Percentiles rank a stretch among this genome's conserved stretches.
Evolutionary conservation across 805 yeast genomes (phyloP).

Genomic region (Cyberlindnera mrakii): DNA sequence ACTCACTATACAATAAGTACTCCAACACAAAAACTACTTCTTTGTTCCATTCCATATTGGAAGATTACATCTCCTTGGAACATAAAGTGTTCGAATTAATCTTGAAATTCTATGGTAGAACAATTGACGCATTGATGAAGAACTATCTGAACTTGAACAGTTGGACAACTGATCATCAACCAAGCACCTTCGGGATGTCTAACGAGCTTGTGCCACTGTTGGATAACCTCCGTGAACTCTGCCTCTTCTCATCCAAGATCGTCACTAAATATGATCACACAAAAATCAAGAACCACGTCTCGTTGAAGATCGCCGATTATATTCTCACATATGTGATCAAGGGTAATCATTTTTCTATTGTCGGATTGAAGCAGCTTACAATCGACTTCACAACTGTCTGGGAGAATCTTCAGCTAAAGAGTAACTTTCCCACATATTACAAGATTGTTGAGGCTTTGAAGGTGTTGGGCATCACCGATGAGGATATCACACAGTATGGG

Average conservation of each 20-base stretch:
- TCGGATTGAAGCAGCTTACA: conserved; percentile 28
- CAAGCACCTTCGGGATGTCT: conserved; percentile 11
- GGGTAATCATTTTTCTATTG: conserved; percentile 28
- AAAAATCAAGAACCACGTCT: conserved; percentile 20
- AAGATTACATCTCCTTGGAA: conserved; percentile 24
- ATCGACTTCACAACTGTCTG: conserved; percentile 27
- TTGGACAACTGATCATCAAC: conserved; percentile 22
- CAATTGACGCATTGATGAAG: conserved; percentile 24
- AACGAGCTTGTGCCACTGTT: conserved; percentile 23
- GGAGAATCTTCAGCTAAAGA: conserved; percentile 20
- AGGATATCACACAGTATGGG: conserved; percentile 8
- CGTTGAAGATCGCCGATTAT: conserved; percentile 25
- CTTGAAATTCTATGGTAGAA: conserved; percentile 25
- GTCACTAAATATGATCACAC: conserved; percentile 13
- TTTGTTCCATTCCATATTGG: conserved; percentile 26
- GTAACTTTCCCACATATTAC: conserved; percentile 14
- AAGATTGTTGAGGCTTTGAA: conserved; percentile 19
- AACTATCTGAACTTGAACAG: conserved; percentile 27
- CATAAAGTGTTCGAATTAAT: conserved; percentile 26
- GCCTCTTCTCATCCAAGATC: conserved; percentile 14
- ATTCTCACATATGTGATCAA: conserved; percentile 31
- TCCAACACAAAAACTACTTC: conserved; percentile 14
- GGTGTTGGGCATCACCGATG: conserved; percentile 26
- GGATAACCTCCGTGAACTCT: conserved; percentile 21
- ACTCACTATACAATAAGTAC: conserved; percentile 16